Evolutionary conservation across 2,329 filamentous ascomycete species (phyloP).

Genomic region (Claviceps pusilla): DNA sequence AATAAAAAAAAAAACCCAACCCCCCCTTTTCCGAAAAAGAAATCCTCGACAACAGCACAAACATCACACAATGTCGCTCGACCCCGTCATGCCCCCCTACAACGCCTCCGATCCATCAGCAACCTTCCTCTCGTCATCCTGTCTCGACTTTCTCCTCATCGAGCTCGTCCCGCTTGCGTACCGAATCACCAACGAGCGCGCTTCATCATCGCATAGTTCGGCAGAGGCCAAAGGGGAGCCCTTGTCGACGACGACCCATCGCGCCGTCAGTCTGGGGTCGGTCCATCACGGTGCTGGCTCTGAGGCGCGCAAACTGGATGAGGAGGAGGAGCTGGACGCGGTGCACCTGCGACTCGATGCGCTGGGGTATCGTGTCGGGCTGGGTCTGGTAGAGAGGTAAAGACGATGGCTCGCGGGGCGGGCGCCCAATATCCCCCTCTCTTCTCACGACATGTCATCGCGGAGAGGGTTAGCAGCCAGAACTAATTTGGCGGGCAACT

Average conservation of each 20-base stretch:
- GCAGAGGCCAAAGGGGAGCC: slow-evolving; percentile 9
- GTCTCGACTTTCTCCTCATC: slow-evolving; percentile 87
- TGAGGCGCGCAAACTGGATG: slow-evolving; percentile 30
- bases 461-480: no score
- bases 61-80: slow-evolving; percentile 52
- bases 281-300: slow-evolving; percentile 8
- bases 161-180: slow-evolving; percentile 92
- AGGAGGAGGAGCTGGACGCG: slow-evolving; percentile 71
- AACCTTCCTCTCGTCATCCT: slow-evolving; percentile 66
- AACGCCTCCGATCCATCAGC: slow-evolving; percentile 60
- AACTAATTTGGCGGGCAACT: neutral
- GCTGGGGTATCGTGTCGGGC: slow-evolving; percentile 79
- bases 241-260: neutral
- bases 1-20: neutral
- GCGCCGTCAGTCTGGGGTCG: slow-evolving; percentile 12
- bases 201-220: slow-evolving; percentile 24
- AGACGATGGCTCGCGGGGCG: slow-evolving; percentile 10
- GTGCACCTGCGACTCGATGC: slow-evolving; percentile 73
- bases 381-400: slow-evolving; percentile 82
- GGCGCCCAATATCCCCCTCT: neutral
- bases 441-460: neutral
- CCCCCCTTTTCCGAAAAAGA: no score
- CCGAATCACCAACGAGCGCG: slow-evolving; percentile 63
- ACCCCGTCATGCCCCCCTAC: slow-evolving; percentile 51
- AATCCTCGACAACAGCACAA: neutral